Conservation (phyloP, 169 alveolate genomes). For the Cryptosporidium sp. region DNA sequence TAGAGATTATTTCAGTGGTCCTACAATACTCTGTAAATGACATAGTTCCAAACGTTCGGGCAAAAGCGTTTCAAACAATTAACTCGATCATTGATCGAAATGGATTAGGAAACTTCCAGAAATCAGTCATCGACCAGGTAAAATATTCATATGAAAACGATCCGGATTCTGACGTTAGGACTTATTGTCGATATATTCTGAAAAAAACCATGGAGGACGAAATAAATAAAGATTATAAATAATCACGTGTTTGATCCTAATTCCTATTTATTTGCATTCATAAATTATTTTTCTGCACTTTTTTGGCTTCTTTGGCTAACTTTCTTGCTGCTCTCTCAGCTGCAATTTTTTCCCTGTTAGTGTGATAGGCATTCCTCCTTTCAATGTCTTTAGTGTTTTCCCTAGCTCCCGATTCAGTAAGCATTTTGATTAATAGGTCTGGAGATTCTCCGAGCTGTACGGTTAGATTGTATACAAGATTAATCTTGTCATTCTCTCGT, state of each 20-base stretch:
- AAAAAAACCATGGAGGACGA: not conserved
- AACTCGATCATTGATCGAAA: not conserved
- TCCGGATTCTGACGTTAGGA: conserved; percentile 18
- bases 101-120: not conserved
- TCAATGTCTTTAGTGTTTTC: conserved; percentile 32
- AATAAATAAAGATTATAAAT: not conserved
- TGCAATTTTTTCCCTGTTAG: conserved; percentile 50
- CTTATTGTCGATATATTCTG: conserved; percentile 9
- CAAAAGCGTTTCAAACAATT: conserved; percentile 34
- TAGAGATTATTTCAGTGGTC: conserved; percentile 15
- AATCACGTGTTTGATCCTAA: not conserved
- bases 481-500: not conserved
- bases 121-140: conserved; percentile 27
- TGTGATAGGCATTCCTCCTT: conserved; percentile 39
- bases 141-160: conserved; percentile 32
- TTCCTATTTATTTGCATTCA: too few relatives aligned
- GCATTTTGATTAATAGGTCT: conserved; percentile 29
- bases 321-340: conserved; percentile 61
- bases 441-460: conserved; percentile 62
- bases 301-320: conserved; percentile 3
- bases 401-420: conserved; percentile 50
- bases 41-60: conserved; percentile 36
- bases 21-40: conserved; percentile 14
- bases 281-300: not conserved
- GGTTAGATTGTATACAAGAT: conserved; percentile 38